Base-by-base conservation (phyloP, 116 monocot species). In the Trichopus zeylanicus region DNA sequence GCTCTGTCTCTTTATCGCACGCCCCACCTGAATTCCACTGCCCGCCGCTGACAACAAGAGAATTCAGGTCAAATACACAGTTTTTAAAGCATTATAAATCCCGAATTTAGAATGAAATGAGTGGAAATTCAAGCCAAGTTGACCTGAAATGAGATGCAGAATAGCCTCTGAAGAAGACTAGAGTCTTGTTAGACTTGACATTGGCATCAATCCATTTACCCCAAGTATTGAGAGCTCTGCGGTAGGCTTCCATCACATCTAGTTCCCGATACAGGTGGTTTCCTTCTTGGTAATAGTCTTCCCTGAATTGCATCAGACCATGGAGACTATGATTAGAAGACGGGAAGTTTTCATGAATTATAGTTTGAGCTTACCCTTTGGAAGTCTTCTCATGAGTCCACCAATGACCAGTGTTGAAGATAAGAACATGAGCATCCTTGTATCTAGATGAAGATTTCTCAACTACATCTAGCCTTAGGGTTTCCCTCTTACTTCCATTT, bases 361-460 rank as follows among this genome's bases (percentile, higher is more conserved):
- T 13, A 9, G 1, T 42, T 42, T 13, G n/a, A 5, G 32, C 3
- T 42, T 81, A 92, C 88, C 89, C 93, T 79, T 75, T 74, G 7
- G 85, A 56, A 7, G 93, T 93, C 75, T 93, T 93, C 66, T 89
- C 85, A 59, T 93, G 93, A 57, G 93, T 89, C 93, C 93, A 93
- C 93, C 93, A 86, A 66, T 93, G 93, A 13, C 93, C 93, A 4
- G 89, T 89, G 56, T 93, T 93, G 83, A 93, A 93, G n/a, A 93
- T 60, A 21, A 93, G 60, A 55, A 83, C 48, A 71, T 89, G 68
- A 2, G 86, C 93, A 71, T 89, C 78, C 57, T 80, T 93, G 60
- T 85, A 93, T 53, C 78, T 82, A 3, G 77, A 68, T 53, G 80
- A 79, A 21, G 85, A 82, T 56, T 61, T 72, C 78, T 88, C 85